phyloP scores from a whole-genome alignment of 2,329 filamentous ascomycete species.

The Ophiocordyceps sinensis region DNA sequence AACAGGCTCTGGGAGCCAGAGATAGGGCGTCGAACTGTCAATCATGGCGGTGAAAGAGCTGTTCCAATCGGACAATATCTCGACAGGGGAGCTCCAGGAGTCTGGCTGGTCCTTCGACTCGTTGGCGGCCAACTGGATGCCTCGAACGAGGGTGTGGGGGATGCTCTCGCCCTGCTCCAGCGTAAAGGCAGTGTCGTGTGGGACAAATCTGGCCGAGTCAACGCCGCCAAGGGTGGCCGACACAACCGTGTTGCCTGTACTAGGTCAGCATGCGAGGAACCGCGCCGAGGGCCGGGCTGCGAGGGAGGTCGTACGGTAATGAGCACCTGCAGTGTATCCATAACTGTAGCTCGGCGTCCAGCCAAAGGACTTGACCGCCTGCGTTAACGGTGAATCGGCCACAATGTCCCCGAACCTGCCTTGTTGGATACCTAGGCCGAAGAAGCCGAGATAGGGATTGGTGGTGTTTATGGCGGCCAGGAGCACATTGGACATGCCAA shows the following conservation, averaged over 20 bases:
- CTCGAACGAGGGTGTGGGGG: conserved; percentile 46
- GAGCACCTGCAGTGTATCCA: conserved; percentile 63
- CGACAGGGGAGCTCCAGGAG: conserved; percentile 24
- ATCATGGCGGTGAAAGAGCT: conserved; percentile 38
- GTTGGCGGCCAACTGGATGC: conserved; percentile 28
- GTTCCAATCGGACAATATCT: conserved; percentile 28
- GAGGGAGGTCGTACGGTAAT: conserved; percentile 41
- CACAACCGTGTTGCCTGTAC: conserved; percentile 24
- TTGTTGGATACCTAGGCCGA: conserved; percentile 41
- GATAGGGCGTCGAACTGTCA: conserved; percentile 48
- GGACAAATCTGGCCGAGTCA: conserved; percentile 45
- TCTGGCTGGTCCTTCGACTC: conserved; percentile 12
- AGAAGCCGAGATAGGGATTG: conserved; percentile 36
- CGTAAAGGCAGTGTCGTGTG: conserved; percentile 46
- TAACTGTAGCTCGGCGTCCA: conserved; percentile 59
- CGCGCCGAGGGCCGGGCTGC: not conserved
- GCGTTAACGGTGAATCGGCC: conserved; percentile 35
- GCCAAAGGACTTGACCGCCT: conserved; percentile 43
- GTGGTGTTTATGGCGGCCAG: conserved; percentile 41
- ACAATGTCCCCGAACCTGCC: conserved; percentile 35
- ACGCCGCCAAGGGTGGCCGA: conserved; percentile 59
- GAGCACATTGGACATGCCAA: conserved; percentile 29
- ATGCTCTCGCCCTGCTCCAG: conserved; percentile 39
- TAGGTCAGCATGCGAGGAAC: conserved; percentile 4
- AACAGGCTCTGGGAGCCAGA: conserved; percentile 45